A percentile compares a stretch with the other conserved stretches of the same genome.
Conservation (phyloP, 208 protist genomes). For the Wallacemonas collosoma region DNA sequence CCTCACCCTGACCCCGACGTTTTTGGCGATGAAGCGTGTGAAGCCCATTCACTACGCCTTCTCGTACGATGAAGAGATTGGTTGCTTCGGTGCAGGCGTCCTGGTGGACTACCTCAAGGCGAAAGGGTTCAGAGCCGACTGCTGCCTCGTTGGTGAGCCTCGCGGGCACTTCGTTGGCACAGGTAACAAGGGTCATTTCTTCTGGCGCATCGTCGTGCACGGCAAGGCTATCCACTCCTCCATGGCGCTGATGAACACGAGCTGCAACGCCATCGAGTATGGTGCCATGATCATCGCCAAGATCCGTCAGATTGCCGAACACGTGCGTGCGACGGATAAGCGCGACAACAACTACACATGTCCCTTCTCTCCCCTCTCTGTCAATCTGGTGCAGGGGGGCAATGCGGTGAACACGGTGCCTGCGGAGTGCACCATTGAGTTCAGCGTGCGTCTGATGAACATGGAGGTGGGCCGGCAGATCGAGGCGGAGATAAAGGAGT, state of each 20-base stretch:
- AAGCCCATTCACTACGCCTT: slow-evolving; percentile 62
- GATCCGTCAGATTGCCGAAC: slow-evolving; percentile 32
- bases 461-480: slow-evolving; percentile 24
- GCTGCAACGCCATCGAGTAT: slow-evolving; percentile 45
- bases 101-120: slow-evolving; percentile 27
- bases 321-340: slow-evolving; percentile 19
- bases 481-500: slow-evolving; percentile 29
- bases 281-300: slow-evolving; percentile 44
- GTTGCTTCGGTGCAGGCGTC: slow-evolving; percentile 33
- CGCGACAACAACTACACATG: slow-evolving; percentile 29
- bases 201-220: slow-evolving; percentile 33
- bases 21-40: slow-evolving; percentile 38
- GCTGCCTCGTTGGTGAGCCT: slow-evolving; percentile 54
- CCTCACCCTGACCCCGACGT: slow-evolving; percentile 39
- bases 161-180: slow-evolving; percentile 37
- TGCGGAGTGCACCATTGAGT: slow-evolving; percentile 41
- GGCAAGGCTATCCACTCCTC: slow-evolving; percentile 60
- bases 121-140: slow-evolving; percentile 33
- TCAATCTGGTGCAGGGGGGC: slow-evolving; percentile 39
- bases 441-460: slow-evolving; percentile 43
- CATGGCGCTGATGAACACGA: slow-evolving; percentile 39
- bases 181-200: slow-evolving; percentile 34
- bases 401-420: slow-evolving; percentile 60
- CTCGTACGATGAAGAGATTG: slow-evolving; percentile 52
- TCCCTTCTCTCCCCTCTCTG: slow-evolving; percentile 27